Evolutionary conservation across 208 protist genomes (phyloP).

Genomic region (Trypanosoma vivax): DNA sequence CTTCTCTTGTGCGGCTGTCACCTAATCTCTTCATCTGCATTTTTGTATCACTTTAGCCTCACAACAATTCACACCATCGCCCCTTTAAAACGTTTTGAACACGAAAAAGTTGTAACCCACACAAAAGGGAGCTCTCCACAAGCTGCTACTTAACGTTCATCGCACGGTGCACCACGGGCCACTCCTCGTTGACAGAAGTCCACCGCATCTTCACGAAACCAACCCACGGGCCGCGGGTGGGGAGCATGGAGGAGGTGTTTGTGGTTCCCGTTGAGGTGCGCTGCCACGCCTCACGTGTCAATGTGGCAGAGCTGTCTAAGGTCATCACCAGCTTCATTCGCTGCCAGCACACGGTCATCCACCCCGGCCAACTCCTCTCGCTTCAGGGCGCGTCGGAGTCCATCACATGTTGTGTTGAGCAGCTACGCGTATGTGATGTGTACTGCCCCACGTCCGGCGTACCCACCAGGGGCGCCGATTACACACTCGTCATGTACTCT

Average conservation of each 20-base stretch:
- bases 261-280: constrained; percentile 47
- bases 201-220: no score
- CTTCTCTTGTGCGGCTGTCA: no score
- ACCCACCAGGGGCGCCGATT: constrained; percentile 4
- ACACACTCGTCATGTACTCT: constrained; percentile 16
- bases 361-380: constrained; percentile 25
- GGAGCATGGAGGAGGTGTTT: constrained; percentile 8
- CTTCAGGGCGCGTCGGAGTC: constrained; percentile 18
- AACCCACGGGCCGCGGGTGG: neutral
- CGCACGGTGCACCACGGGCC: no score
- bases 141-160: no score
- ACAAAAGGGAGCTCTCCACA: no score
- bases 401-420: constrained; percentile 16
- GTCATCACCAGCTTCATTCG: constrained; percentile 23
- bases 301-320: constrained; percentile 35
- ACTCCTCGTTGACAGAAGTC: no score
- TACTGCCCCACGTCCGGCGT: constrained; percentile 16
- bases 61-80: no score
- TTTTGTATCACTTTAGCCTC: no score
- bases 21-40: no score
- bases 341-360: constrained; percentile 8
- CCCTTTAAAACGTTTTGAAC: no score
- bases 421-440: constrained; percentile 55
- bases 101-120: no score
- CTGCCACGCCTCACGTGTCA: constrained; percentile 17